These are phyloP conservation scores for Leccinum variabile DNA, from an alignment of 1,284 basidiomycete genomes.

Conservation along the genomic window DNA sequence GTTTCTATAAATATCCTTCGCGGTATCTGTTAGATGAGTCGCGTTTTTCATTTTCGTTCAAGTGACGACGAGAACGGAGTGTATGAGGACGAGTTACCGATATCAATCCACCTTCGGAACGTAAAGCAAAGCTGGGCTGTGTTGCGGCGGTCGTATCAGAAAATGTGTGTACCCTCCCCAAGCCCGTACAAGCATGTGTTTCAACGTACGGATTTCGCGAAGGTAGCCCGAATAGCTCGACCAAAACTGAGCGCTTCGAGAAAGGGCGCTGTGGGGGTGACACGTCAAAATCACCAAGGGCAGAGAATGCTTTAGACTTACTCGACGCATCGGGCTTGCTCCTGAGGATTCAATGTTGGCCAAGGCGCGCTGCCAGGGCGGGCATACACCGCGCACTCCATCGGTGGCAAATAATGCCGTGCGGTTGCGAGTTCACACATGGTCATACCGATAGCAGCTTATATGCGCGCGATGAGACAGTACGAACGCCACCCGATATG, in stretches of 20 bases:
- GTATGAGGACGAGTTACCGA: constrained; percentile 43
- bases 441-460: constrained; percentile 75
- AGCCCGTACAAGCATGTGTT: constrained; percentile 18
- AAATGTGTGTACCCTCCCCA: neutral
- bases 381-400: constrained; percentile 58
- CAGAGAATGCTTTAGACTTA: neutral
- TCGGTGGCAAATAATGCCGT: constrained; percentile 58
- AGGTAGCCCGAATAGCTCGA: constrained; percentile 81
- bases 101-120: constrained; percentile 69
- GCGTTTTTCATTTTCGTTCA: neutral
- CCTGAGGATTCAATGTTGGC: constrained; percentile 15
- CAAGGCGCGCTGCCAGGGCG: constrained; percentile 10
- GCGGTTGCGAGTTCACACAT: constrained; percentile 74
- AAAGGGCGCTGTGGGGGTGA: constrained; percentile 52
- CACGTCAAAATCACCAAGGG: neutral
- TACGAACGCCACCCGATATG: neutral
- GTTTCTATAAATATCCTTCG: constrained; percentile 66
- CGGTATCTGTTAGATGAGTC: constrained; percentile 48
- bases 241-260: constrained; percentile 77
- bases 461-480: constrained; percentile 20
- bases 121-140: constrained; percentile 75
- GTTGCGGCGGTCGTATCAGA: constrained; percentile 15
- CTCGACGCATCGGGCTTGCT: constrained; percentile 57
- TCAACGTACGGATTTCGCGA: constrained; percentile 65
- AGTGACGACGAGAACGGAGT: constrained; percentile 16